These are phyloP conservation scores for Fraxinus paxiana DNA, from an alignment of 305 asterid species.

Conservation along the genomic window DNA sequence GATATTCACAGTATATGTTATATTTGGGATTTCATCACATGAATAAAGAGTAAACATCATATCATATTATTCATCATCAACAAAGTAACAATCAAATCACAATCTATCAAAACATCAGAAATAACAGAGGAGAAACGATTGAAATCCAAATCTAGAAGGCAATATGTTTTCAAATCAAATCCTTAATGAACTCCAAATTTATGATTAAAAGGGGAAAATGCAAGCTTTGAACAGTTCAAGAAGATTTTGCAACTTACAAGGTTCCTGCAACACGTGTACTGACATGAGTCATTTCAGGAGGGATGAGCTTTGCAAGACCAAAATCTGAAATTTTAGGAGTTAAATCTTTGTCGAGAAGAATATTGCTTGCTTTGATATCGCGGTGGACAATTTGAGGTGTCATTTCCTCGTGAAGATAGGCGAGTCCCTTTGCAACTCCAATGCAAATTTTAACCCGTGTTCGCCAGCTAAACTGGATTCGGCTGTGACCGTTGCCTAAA, in stretches of 20 bases:
- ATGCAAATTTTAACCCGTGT: slow-evolving; percentile 58
- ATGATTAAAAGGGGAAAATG: background rate
- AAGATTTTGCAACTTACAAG: slow-evolving; percentile 48
- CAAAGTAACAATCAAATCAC: background rate
- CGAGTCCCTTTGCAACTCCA: slow-evolving; percentile 79
- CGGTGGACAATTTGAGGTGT: slow-evolving; percentile 82
- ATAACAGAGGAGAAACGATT: background rate
- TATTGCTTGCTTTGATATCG: slow-evolving; percentile 94
- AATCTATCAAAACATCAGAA: background rate
- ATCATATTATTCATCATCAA: background rate
- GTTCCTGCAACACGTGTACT: slow-evolving; percentile 99
- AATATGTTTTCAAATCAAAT: background rate
- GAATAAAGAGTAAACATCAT: background rate
- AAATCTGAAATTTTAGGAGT: slow-evolving; percentile 89
- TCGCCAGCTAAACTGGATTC: slow-evolving; percentile 57
- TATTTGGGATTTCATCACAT: background rate
- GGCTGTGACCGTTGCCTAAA: slow-evolving; percentile 46
- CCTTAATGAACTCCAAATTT: slow-evolving; percentile 3
- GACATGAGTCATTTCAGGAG: slow-evolving; percentile 75
- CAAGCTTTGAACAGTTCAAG: background rate
- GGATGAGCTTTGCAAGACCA: slow-evolving; percentile 90
- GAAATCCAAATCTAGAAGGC: background rate
- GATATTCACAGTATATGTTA: slow-evolving; percentile 1
- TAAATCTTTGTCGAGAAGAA: slow-evolving; percentile 75
- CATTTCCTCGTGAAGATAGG: slow-evolving; percentile 91